These are phyloP conservation scores for Gastrodia elata DNA, from an alignment of 106 monocot genomes.

Conservation along the genomic window DNA sequence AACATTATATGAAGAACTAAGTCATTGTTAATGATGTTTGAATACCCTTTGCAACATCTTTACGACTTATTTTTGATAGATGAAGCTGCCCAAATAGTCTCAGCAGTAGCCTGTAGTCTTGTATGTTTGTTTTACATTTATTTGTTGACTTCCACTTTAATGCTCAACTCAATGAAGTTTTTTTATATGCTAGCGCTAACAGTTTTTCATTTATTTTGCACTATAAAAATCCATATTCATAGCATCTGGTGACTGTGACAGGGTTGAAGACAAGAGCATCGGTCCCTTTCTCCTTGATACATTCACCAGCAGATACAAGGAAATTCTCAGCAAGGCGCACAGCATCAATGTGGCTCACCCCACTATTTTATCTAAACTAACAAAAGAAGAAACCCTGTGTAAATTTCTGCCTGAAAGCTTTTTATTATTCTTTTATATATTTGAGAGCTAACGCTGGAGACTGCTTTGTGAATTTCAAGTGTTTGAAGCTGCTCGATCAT, in stretches of 20 bases:
- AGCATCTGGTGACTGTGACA: background rate
- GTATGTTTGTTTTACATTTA: no score
- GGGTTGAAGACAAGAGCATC: constrained; percentile 22
- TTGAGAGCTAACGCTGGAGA: background rate
- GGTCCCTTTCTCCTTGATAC: constrained; percentile 48
- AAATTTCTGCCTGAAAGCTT: constrained; percentile 3
- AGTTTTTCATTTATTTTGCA: background rate
- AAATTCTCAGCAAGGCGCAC: constrained; percentile 57
- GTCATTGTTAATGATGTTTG: no score
- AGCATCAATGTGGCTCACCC: constrained; percentile 27
- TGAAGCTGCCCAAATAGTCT: no score
- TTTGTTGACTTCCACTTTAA: no score
- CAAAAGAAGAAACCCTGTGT: constrained; percentile 52
- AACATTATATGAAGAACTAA: no score
- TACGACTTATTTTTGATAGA: no score
- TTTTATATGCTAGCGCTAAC: no score
- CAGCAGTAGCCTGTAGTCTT: no score
- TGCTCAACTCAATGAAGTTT: no score
- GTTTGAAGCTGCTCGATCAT: constrained; percentile 57
- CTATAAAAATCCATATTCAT: background rate
- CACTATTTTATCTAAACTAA: constrained; percentile 36
- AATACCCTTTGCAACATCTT: no score
- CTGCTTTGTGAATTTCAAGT: constrained; percentile 13
- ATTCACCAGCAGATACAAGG: constrained; percentile 56
- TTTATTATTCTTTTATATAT: background rate